Conservation (phyloP, 108 stramenopile species). For the Fragilaria crotonensis region DNA sequence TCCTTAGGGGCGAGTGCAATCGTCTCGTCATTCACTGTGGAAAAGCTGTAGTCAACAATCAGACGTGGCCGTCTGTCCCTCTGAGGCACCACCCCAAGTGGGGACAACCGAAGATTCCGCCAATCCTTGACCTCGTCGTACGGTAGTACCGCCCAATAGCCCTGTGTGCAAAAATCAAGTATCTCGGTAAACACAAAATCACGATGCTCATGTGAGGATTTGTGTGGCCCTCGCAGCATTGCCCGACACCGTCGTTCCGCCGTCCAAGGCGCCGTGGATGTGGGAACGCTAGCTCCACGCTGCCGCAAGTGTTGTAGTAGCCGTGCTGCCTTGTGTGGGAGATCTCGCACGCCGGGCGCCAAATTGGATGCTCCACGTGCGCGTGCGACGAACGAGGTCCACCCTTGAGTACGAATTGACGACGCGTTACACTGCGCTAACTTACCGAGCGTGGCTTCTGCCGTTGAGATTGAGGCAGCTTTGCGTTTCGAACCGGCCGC, state of each 20-base stretch:
- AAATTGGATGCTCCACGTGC: too few relatives aligned
- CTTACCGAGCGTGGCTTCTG: too few relatives aligned
- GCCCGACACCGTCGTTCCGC: not conserved
- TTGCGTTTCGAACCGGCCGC: too few relatives aligned
- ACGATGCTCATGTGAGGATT: conserved; percentile 1
- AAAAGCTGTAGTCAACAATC: conserved; percentile 25
- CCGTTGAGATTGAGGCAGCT: too few relatives aligned
- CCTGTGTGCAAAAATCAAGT: conserved; percentile 13
- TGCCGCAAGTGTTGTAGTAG: too few relatives aligned
- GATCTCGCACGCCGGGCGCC: too few relatives aligned
- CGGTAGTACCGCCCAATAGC: conserved; percentile 27
- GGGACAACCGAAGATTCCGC: conserved; percentile 4
- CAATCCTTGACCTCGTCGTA: conserved; percentile 7
- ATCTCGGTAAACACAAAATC: conserved; percentile 19
- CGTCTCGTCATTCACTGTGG: conserved; percentile 12
- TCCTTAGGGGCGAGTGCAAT: too few relatives aligned
- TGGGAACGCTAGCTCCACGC: too few relatives aligned
- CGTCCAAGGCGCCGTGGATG: conserved; percentile 14
- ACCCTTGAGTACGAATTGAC: too few relatives aligned
- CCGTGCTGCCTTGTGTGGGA: too few relatives aligned
- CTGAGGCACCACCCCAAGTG: conserved; percentile 28
- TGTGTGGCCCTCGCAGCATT: conserved; percentile 18
- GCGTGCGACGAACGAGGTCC: too few relatives aligned
- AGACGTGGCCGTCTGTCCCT: conserved; percentile 17
- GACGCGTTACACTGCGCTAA: too few relatives aligned